Evolutionary conservation across 371 early-diverging fungal genomes (phyloP).

Genomic region (Encephalitozoon intestinalis): DNA sequence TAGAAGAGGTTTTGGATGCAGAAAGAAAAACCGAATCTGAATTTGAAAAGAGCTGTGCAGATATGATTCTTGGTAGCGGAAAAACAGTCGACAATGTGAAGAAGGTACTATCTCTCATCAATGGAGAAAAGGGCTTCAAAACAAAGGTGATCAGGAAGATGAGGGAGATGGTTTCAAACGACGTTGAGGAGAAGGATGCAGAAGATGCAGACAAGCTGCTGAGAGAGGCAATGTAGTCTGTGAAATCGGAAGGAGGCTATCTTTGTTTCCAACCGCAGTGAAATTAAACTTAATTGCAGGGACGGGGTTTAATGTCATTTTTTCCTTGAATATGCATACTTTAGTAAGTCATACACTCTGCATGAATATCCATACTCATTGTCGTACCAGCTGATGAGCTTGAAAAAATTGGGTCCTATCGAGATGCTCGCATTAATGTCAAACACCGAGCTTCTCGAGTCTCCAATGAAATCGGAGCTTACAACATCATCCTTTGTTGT

Average conservation of each 20-base stretch:
- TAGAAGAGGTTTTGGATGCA: neutral
- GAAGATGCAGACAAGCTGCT: neutral
- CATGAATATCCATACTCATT: constrained; percentile 78
- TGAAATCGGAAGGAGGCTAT: neutral
- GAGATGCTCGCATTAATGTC: constrained; percentile 92
- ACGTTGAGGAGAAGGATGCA: neutral
- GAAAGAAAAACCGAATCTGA: neutral
- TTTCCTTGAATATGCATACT: constrained; percentile 37
- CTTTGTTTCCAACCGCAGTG: neutral
- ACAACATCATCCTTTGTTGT: constrained; percentile 92
- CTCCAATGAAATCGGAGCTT: constrained; percentile 85
- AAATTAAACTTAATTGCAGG: neutral
- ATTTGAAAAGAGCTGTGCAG: constrained; percentile 11
- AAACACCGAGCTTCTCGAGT: constrained; percentile 77
- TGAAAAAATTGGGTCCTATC: constrained; percentile 86
- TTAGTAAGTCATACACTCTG: constrained; percentile 64
- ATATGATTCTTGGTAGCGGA: constrained; percentile 11
- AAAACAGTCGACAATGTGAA: neutral
- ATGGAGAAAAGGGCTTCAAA: neutral
- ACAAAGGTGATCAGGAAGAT: neutral
- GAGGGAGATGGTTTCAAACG: constrained; percentile 6
- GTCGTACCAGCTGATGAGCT: constrained; percentile 84
- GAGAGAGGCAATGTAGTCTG: neutral
- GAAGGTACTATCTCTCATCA: neutral
- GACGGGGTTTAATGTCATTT: neutral